A percentile compares a stretch with the other conserved stretches of the same genome.
phyloP scores from a whole-genome alignment of 176 grass and related monocot genomes.

The Chrysopogon serrulatus region DNA sequence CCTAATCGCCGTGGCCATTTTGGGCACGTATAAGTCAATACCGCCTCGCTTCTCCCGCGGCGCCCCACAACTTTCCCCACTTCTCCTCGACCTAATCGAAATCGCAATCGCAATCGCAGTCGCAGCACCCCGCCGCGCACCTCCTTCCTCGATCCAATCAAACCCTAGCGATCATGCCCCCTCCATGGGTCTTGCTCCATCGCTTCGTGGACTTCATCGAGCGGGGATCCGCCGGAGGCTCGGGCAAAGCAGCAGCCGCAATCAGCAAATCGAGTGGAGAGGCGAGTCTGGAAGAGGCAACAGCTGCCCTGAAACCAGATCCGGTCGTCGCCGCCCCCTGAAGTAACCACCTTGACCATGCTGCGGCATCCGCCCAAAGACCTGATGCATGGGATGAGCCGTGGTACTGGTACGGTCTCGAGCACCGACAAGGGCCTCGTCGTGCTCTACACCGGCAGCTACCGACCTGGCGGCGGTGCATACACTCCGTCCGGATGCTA shows the following conservation, averaged over 20 bases:
- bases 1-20: no score
- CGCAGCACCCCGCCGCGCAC: no score
- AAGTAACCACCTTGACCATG: background rate
- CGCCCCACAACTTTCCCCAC: no score
- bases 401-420: background rate
- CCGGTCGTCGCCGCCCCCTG: background rate
- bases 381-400: accelerated
- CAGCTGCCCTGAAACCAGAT: background rate
- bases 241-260: background rate
- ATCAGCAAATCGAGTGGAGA: background rate
- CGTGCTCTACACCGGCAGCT: background rate
- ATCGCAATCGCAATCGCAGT: no score
- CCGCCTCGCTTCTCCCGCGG: no score
- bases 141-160: no score
- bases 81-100: no score
- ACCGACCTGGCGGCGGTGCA: background rate
- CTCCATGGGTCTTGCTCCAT: background rate
- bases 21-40: no score
- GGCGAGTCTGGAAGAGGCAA: background rate
- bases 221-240: background rate
- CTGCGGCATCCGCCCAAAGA: background rate
- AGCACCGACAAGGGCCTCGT: conserved; percentile 11
- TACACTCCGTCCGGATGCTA: background rate
- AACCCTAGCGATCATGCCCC: background rate
- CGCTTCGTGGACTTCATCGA: background rate